Percentiles rank a stretch among this genome's conserved stretches.
These are phyloP conservation scores for Vanilla planifolia DNA, from an alignment of 106 monocot species.

Conservation along the genomic window DNA sequence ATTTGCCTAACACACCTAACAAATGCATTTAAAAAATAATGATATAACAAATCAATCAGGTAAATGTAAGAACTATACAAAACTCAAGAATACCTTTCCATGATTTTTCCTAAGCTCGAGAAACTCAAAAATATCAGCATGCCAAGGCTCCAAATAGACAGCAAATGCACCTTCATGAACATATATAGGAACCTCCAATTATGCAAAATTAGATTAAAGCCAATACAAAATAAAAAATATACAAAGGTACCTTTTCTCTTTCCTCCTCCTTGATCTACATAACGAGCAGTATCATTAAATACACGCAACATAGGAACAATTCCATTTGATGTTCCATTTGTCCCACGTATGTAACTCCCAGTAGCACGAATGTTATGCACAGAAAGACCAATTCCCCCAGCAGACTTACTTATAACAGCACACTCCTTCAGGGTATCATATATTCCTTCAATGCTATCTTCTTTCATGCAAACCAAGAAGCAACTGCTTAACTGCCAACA, in stretches of 20 bases:
- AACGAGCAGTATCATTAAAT: conserved; percentile 96
- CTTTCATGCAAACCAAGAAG: conserved; percentile 95
- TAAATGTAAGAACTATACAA: no score
- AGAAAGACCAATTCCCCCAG: conserved; percentile 96
- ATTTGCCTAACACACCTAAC: no score
- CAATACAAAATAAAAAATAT: background rate
- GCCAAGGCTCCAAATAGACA: conserved; percentile 98
- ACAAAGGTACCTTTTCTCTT: conserved; percentile 78
- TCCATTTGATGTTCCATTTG: conserved; percentile 94
- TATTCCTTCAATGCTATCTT: conserved; percentile 96
- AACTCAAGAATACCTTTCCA: conserved; percentile 91
- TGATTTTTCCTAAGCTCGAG: conserved; percentile 97
- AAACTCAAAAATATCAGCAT: conserved; percentile 96
- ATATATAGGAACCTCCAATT: no score
- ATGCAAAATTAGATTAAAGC: background rate
- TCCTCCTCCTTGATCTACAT: conserved; percentile 98
- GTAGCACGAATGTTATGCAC: conserved; percentile 91
- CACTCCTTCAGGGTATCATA: conserved; percentile 96
- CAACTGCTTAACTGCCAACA: conserved; percentile 87
- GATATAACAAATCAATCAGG: no score
- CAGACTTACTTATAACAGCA: conserved; percentile 93
- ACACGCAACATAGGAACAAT: conserved; percentile 97
- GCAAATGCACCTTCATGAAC: conserved; percentile 77
- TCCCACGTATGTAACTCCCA: conserved; percentile 91
- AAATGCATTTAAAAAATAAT: no score